phyloP scores from a whole-genome alignment of 208 protist genomes.

The Trypanosoma melophagium region DNA sequence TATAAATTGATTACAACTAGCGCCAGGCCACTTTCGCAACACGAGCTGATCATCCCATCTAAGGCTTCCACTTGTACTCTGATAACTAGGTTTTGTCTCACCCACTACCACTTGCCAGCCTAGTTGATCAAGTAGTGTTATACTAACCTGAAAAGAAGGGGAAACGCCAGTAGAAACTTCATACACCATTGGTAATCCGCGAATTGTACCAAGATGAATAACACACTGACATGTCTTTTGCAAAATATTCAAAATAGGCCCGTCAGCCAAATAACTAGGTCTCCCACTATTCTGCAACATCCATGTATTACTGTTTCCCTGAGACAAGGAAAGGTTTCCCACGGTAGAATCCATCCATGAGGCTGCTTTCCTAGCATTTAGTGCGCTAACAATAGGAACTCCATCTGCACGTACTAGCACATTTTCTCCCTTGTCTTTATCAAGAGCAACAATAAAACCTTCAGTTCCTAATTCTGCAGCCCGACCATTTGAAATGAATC shows the following conservation, averaged over 20 bases:
- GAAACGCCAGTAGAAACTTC: constrained; percentile 71
- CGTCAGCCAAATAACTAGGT: constrained; percentile 23
- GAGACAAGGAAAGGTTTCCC: not conserved
- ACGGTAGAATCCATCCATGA: constrained; percentile 7
- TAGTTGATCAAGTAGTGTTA: constrained; percentile 82
- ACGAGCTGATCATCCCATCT: constrained; percentile 82
- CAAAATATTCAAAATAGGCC: constrained; percentile 70
- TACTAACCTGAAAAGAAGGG: constrained; percentile 81
- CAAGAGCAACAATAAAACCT: constrained; percentile 75
- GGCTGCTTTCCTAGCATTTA: not conserved
- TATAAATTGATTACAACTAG: constrained; percentile 74
- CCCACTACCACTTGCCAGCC: constrained; percentile 82
- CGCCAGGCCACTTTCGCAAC: constrained; percentile 85
- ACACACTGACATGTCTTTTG: constrained; percentile 85
- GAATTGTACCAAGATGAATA: constrained; percentile 77
- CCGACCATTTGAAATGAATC: constrained; percentile 41
- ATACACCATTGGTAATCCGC: constrained; percentile 85
- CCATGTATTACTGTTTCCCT: not conserved
- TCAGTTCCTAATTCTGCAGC: constrained; percentile 43
- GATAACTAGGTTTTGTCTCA: constrained; percentile 83
- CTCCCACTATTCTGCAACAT: not conserved
- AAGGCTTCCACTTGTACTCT: constrained; percentile 83
- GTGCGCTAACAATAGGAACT: constrained; percentile 50
- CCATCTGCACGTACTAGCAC: constrained; percentile 75
- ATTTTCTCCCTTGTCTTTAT: constrained; percentile 75